A percentile compares a stretch with the other conserved stretches of the same genome.
Evolutionary conservation across 1,139 yeast genomes (phyloP).

Genomic region (Dujonia santamariae): DNA sequence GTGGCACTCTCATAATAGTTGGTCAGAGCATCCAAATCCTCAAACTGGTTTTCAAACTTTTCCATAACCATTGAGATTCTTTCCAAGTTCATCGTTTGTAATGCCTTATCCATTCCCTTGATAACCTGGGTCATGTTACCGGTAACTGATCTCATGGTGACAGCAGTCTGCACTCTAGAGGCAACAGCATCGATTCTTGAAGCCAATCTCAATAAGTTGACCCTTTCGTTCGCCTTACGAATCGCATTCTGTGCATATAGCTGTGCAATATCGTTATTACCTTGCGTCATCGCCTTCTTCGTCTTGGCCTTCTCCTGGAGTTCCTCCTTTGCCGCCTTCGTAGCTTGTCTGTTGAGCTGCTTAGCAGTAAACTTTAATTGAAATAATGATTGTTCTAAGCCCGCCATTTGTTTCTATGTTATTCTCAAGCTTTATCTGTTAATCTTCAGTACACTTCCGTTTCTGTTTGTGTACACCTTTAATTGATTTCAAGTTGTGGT

Average conservation of each 20-base stretch:
- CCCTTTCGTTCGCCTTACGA: slow-evolving; percentile 82
- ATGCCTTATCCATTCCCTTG: slow-evolving; percentile 93
- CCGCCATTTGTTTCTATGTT: slow-evolving; percentile 36
- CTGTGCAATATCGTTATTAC: slow-evolving; percentile 90
- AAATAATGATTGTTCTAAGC: slow-evolving; percentile 46
- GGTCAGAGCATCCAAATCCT: slow-evolving; percentile 91
- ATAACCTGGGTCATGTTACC: slow-evolving; percentile 93
- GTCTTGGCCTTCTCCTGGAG: slow-evolving; percentile 82
- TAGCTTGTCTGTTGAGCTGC: slow-evolving; percentile 85
- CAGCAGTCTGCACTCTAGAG: slow-evolving; percentile 93
- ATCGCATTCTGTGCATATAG: slow-evolving; percentile 96
- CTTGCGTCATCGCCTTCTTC: slow-evolving; percentile 83
- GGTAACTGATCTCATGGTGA: slow-evolving; percentile 91
- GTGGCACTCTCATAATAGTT: slow-evolving; percentile 92
- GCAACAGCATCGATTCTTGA: slow-evolving; percentile 96
- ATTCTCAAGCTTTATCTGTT: too few relatives aligned
- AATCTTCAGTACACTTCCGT: too few relatives aligned
- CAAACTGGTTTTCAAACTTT: slow-evolving; percentile 93
- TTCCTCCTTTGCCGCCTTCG: slow-evolving; percentile 88
- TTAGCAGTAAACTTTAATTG: slow-evolving; percentile 83
- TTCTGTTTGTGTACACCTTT: too few relatives aligned
- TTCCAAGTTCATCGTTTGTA: slow-evolving; percentile 94
- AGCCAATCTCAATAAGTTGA: slow-evolving; percentile 77
- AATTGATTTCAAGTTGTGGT: too few relatives aligned
- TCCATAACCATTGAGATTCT: slow-evolving; percentile 94